A percentile compares a stretch with the other conserved stretches of the same genome.
phyloP scores from a whole-genome alignment of 441 rosid genomes.

The Flueggea neowawraea region DNA sequence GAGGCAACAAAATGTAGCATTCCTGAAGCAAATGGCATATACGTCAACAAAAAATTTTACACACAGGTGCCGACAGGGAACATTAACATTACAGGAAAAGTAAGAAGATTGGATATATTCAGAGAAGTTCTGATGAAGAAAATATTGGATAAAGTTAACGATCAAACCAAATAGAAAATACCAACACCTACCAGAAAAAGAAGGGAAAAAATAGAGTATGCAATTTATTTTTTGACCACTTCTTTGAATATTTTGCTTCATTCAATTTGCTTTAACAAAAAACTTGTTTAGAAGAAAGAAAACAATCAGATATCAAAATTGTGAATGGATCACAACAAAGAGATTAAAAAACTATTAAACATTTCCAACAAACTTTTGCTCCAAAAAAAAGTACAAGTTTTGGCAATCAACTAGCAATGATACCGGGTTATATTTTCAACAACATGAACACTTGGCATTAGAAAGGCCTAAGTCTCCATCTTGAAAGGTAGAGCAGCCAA shows the following conservation, averaged over 20 bases:
- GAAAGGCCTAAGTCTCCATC: not conserved
- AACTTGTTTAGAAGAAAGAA: not conserved
- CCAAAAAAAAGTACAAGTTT: too few species aligned
- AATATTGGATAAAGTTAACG: not conserved
- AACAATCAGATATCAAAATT: not conserved
- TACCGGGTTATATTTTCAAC: too few species aligned
- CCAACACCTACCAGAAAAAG: too few species aligned
- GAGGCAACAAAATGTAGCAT: slow-evolving; percentile 75
- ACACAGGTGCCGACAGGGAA: too few species aligned
- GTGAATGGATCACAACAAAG: not conserved
- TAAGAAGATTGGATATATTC: too few species aligned
- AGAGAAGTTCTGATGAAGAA: not conserved
- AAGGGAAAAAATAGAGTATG: too few species aligned
- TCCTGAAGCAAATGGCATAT: slow-evolving; percentile 42
- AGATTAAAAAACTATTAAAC: not conserved
- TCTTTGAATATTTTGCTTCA: too few species aligned
- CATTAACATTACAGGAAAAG: not conserved
- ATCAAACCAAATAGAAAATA: too few species aligned
- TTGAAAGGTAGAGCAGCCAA: not conserved
- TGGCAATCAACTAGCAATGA: too few species aligned
- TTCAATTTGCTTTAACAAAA: not conserved
- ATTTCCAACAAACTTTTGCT: too few species aligned
- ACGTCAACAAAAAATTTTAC: not conserved
- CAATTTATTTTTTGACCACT: too few species aligned
- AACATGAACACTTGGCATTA: too few species aligned